Percentiles rank a stretch among this genome's conserved stretches.
phyloP scores from a whole-genome alignment of 164 flowering plant genomes.

The Aristolochia contorta region DNA sequence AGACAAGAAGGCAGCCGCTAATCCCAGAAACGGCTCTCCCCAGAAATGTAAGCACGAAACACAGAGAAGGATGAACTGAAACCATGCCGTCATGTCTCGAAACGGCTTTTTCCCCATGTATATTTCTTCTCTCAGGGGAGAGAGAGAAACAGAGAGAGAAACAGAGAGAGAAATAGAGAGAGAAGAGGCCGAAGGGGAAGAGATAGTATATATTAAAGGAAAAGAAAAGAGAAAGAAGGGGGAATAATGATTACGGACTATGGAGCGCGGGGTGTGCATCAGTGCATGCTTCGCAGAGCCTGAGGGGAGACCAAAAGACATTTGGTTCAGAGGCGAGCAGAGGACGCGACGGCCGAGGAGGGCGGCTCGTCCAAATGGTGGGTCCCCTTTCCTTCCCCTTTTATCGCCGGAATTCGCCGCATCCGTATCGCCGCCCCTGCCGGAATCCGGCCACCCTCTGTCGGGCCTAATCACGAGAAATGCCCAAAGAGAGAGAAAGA shows the following conservation, averaged over 20 bases:
- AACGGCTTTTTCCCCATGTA: background rate
- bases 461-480: background rate
- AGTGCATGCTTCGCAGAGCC: constrained; percentile 5
- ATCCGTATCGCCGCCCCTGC: background rate
- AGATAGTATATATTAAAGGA: no score
- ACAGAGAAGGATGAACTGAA: constrained; percentile 1
- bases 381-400: background rate
- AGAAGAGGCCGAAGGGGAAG: background rate
- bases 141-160: background rate
- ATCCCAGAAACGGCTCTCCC: background rate
- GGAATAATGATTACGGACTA: background rate
- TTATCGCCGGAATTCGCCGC: constrained; percentile 14
- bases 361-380: background rate
- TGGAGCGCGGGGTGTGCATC: background rate
- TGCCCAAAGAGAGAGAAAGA: background rate
- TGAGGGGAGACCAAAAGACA: constrained; percentile 2
- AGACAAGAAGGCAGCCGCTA: constrained; percentile 1
- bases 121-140: background rate
- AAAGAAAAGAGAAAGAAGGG: background rate
- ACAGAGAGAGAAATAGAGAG: background rate
- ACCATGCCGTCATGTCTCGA: constrained; percentile 1
- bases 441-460: background rate
- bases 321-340: background rate
- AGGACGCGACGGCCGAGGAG: background rate
- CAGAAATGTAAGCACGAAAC: background rate